Conservation (phyloP, 2,329 filamentous ascomycete species). For the Fusarium begoniae region DNA sequence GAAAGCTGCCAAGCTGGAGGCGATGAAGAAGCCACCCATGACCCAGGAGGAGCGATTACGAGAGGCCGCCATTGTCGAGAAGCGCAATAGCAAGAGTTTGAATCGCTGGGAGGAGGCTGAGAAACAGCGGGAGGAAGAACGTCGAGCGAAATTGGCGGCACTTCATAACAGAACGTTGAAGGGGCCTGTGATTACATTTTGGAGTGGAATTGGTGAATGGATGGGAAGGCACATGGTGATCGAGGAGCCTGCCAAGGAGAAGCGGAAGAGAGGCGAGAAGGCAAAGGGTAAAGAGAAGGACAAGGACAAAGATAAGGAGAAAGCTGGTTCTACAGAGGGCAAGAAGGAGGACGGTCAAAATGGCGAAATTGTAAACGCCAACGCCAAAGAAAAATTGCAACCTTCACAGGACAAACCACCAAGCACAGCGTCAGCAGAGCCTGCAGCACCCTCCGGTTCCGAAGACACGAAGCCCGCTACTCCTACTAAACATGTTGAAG, state of each 20-base stretch:
- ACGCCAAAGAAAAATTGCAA: constrained; percentile 21
- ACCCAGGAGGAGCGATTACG: constrained; percentile 87
- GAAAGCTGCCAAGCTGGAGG: constrained; percentile 75
- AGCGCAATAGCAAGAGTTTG: constrained; percentile 86
- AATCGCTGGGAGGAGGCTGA: constrained; percentile 96
- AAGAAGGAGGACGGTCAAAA: constrained; percentile 17
- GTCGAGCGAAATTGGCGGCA: constrained; percentile 83
- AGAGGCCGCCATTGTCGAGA: constrained; percentile 85
- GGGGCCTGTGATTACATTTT: constrained; percentile 89
- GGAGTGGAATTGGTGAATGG: constrained; percentile 91
- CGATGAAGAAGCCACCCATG: constrained; percentile 80
- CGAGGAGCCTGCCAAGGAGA: constrained; percentile 70
- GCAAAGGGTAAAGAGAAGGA: constrained; percentile 37
- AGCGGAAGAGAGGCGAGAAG: constrained; percentile 55
- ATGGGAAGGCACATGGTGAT: constrained; percentile 73
- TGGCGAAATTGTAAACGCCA: neutral
- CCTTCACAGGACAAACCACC: constrained; percentile 3
- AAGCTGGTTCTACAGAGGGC: constrained; percentile 3
- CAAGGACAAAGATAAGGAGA: constrained; percentile 15
- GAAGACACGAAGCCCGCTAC: neutral
- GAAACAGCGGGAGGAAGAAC: constrained; percentile 85
- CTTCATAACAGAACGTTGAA: constrained; percentile 86
- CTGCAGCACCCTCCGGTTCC: neutral
- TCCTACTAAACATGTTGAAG: constrained; percentile 6
- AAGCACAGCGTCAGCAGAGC: neutral